Base-by-base conservation (phyloP, 2,329 filamentous ascomycete genomes). In the Beauveria pseudobassiana region DNA sequence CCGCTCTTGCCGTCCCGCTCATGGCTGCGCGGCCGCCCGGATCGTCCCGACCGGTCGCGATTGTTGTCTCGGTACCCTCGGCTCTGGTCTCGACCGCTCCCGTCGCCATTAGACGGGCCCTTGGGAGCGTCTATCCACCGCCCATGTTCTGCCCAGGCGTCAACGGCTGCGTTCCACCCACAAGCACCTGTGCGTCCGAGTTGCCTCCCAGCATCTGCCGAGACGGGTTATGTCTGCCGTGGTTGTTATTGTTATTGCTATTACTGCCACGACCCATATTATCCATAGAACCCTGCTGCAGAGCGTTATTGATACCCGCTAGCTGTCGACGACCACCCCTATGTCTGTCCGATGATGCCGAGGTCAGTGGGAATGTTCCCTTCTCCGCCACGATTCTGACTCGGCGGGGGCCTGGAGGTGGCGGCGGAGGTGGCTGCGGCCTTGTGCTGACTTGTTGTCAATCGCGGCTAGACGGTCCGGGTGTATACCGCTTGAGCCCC, bases 251-350 rank as follows among this genome's bases (percentile, higher is more conserved):
- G 38, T 42, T 42, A 10, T 50, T 30, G n/a, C 14, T 55, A 22
- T 38, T 50, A 34, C 22, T 20, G 18, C 48, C 24, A 34, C 72
- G 75, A 42, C 65, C 34, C 34, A 38, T 56, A 1, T 75, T 74
- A 1, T 69, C 75, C 74, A 68, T 76, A 65, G 67, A 81, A 70
- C 67, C 69, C 68, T 79, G 79, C 65, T 82, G 80, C 4, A 86
- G 76, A 56, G 79, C 83, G 64, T 74, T 84, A 66, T 86, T 85
- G 63, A 88, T 87, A 51, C 82, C 80, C 14, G 80, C 80, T 34
- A 87, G 74, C 66, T 87, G 82, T 62, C 84, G 76, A 63, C 78
- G 75, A 20, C 79, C 76, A 34, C 80, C 77, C 66, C 65, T 69
- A 73, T 30, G 63, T 34, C 77, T 72, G 30, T 80, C 76, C 22